Evolutionary conservation across 495 filamentous ascomycete genomes (phyloP).

Genomic region (Penicillium canariense): DNA sequence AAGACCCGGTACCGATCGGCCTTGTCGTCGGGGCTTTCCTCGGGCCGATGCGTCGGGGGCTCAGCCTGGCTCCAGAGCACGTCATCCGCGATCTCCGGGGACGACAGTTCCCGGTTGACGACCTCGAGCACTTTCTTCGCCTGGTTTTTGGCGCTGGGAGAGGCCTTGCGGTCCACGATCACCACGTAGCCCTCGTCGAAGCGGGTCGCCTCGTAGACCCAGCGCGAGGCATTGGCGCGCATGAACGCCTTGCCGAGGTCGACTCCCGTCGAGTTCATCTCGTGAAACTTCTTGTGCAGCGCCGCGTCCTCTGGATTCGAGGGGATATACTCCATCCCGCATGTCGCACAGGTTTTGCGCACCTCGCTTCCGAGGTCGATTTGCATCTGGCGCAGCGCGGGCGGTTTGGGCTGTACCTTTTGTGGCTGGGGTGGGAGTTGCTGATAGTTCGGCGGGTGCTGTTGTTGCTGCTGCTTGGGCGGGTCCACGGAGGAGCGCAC

Average conservation of each 20-base stretch:
- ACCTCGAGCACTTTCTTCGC: constrained; percentile 62
- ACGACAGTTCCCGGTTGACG: constrained; percentile 64
- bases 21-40: constrained; percentile 36
- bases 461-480: constrained; percentile 30
- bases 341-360: constrained; percentile 59
- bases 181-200: constrained; percentile 55
- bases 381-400: constrained; percentile 59
- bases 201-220: constrained; percentile 45
- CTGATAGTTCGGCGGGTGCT: neutral
- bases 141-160: constrained; percentile 52
- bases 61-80: constrained; percentile 57
- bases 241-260: constrained; percentile 58
- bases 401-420: constrained; percentile 29
- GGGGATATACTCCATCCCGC: constrained; percentile 71
- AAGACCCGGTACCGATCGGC: constrained; percentile 62
- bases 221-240: constrained; percentile 45
- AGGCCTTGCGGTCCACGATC: constrained; percentile 54
- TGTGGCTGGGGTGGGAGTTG: neutral
- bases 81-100: constrained; percentile 58
- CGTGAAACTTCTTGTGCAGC: constrained; percentile 67
- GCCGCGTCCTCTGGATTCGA: constrained; percentile 62
- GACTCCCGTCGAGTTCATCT: constrained; percentile 61
- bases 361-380: constrained; percentile 62
- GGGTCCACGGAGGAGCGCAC: constrained; percentile 43
- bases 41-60: constrained; percentile 34